Percentiles rank a stretch among this genome's conserved stretches.
Conservation (phyloP, 2,329 filamentous ascomycete genomes). For the Tetracladium maxilliforme region DNA sequence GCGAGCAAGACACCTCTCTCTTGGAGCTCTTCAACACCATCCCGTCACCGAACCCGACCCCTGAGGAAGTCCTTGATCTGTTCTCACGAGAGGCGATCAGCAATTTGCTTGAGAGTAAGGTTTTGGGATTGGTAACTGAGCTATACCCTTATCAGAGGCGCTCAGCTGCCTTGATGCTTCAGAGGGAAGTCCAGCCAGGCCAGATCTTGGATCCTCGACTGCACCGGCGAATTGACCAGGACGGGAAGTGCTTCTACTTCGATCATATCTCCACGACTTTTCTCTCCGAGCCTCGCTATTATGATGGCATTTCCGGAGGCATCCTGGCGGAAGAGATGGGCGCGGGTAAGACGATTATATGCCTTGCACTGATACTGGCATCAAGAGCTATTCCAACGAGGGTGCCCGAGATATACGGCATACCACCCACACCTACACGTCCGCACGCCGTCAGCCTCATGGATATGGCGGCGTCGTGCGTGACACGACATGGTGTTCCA, state of each 20-base stretch:
- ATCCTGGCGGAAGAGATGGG: conserved; percentile 74
- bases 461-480: conserved; percentile 61
- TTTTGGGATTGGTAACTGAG: conserved; percentile 44
- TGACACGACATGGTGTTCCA: conserved; percentile 51
- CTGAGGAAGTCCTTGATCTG: conserved; percentile 28
- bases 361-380: conserved; percentile 60
- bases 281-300: conserved; percentile 51
- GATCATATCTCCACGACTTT: conserved; percentile 49
- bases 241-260: conserved; percentile 52
- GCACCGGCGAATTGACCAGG: conserved; percentile 40
- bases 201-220: conserved; percentile 62
- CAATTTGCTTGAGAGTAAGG: conserved; percentile 33
- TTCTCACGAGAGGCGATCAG: conserved; percentile 38
- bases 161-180: conserved; percentile 71
- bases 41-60: conserved; percentile 49
- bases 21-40: conserved; percentile 62
- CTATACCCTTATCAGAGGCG: conserved; percentile 70
- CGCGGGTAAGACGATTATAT: conserved; percentile 78
- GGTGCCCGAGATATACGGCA: conserved; percentile 46
- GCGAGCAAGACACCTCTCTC: conserved; percentile 33
- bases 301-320: conserved; percentile 62
- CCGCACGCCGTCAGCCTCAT: conserved; percentile 44
- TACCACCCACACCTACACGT: conserved; percentile 19
- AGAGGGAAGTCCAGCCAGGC: conserved; percentile 55
- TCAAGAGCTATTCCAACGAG: conserved; percentile 55